Base-by-base conservation (phyloP, 176 grass and related monocot species). In the Thalia dealbata region DNA sequence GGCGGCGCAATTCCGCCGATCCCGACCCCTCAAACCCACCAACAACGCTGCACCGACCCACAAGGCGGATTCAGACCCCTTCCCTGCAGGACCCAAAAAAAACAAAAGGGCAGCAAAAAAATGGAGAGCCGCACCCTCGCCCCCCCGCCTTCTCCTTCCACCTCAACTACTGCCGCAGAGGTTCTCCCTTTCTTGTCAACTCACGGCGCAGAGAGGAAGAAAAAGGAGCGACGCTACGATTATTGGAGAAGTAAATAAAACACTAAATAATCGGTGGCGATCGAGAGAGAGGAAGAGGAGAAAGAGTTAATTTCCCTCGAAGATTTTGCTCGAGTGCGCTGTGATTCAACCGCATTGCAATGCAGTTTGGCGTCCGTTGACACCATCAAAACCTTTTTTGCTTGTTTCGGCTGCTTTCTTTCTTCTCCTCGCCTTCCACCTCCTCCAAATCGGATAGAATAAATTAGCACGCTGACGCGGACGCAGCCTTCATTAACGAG, bases 181-280 rank as follows among this genome's bases (percentile, higher is more conserved):
- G n/a, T 9, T 27, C 64, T 42, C 25, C 64, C 61, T 25, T 32
- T 32, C 14, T 68, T n/a, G n/a, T n/a, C 16, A 38, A 38, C 19
- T 35, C 19, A 22, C 35, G 32, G 32, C 65, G 11, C 16, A 23
- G 1, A 45, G 22, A n/a, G 44, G 54, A n/a, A n/a, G 7, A 44
- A 45, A 44, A 11, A 44, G 16, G 3, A n/a, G 7, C 22, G 38
- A 18, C 21, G 65, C 35, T 32, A 45, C 23, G 65, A 68, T 68
- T n/a, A 68, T 68, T n/a, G 65, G 38, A 68, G 65, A 13, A 68
- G 65, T 43, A 68, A 68, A 68, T 42, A 6, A 68, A 68, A 38
- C 4, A 38, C 32, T 38, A 38, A 38, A 38, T 38, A 38, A 38
- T 15, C 18, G 64, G 38, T 0, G 38, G 64, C 64, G 64, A 67